These are phyloP conservation scores for Psilocybe tampanensis DNA, from an alignment of 768 basidiomycete species.

Conservation along the genomic window DNA sequence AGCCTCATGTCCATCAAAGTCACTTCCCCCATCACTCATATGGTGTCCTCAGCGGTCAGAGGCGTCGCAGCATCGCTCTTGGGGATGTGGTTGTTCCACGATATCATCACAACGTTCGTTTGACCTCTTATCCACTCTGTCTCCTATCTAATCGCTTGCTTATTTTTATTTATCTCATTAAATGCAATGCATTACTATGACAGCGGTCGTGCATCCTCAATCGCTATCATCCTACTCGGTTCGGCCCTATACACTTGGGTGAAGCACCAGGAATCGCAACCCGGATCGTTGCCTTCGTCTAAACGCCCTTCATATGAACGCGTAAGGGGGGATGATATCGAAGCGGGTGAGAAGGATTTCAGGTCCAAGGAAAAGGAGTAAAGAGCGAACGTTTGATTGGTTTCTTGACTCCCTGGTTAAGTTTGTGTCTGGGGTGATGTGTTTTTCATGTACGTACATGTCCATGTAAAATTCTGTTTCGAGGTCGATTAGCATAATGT, in stretches of 20 bases:
- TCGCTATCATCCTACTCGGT: conserved; percentile 78
- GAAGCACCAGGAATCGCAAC: conserved; percentile 70
- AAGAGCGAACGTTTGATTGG: not conserved
- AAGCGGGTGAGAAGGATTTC: conserved; percentile 18
- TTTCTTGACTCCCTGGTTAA: no score
- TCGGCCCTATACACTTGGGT: conserved; percentile 90
- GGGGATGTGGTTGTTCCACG: conserved; percentile 78
- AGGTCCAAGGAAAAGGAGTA: conserved; percentile 5
- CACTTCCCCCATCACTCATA: conserved; percentile 96
- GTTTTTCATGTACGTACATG: no score
- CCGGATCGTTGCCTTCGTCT: conserved; percentile 28
- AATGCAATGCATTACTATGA: not conserved
- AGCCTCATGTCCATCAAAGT: conserved; percentile 95
- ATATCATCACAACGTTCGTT: conserved; percentile 77
- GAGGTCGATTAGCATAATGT: no score
- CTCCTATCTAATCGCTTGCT: not conserved
- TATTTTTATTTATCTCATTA: not conserved
- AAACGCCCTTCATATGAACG: conserved; percentile 53
- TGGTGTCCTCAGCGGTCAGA: conserved; percentile 94
- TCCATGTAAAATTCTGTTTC: no score
- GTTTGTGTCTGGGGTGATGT: no score
- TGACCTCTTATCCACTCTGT: not conserved
- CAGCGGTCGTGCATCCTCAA: conserved; percentile 82
- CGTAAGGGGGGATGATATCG: conserved; percentile 54
- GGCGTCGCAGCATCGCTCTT: conserved; percentile 91